A percentile compares a stretch with the other conserved stretches of the same genome.
phyloP scores from a whole-genome alignment of 164 flowering plant genomes.

The Annona cherimola region DNA sequence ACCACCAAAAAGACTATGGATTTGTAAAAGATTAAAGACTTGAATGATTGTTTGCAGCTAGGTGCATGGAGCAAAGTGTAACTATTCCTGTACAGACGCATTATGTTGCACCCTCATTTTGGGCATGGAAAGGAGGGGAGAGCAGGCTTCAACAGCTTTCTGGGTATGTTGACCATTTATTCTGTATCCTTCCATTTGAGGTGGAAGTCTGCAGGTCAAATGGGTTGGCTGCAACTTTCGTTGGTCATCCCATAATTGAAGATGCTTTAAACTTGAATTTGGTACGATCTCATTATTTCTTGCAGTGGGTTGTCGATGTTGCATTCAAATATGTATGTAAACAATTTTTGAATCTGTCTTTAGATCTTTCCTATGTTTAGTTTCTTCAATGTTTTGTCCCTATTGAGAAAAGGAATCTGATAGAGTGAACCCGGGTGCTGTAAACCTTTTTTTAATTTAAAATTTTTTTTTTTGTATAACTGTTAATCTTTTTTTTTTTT shows the following conservation, averaged over 20 bases:
- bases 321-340: not conserved
- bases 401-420: no score
- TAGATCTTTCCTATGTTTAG: no score
- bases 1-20: not conserved
- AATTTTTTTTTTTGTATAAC: no score
- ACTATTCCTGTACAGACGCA: constrained; percentile 60
- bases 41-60: constrained; percentile 66
- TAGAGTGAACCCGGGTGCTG: no score
- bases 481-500: no score
- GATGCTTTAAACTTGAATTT: constrained; percentile 49
- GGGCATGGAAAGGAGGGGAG: constrained; percentile 99
- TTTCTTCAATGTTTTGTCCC: no score
- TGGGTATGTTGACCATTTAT: constrained; percentile 76
- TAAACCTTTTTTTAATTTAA: no score
- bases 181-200: constrained; percentile 94
- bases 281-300: constrained; percentile 26
- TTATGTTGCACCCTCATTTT: constrained; percentile 96
- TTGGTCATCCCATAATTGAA: constrained; percentile 88
- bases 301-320: not conserved
- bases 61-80: constrained; percentile 32
- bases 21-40: constrained; percentile 1
- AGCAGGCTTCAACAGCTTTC: constrained; percentile 65
- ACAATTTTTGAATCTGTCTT: no score
- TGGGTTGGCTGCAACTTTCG: constrained; percentile 82
- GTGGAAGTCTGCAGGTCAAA: constrained; percentile 61